These are phyloP conservation scores for Colletotrichum lentis DNA, from an alignment of 2,329 filamentous ascomycete genomes.

Conservation along the genomic window DNA sequence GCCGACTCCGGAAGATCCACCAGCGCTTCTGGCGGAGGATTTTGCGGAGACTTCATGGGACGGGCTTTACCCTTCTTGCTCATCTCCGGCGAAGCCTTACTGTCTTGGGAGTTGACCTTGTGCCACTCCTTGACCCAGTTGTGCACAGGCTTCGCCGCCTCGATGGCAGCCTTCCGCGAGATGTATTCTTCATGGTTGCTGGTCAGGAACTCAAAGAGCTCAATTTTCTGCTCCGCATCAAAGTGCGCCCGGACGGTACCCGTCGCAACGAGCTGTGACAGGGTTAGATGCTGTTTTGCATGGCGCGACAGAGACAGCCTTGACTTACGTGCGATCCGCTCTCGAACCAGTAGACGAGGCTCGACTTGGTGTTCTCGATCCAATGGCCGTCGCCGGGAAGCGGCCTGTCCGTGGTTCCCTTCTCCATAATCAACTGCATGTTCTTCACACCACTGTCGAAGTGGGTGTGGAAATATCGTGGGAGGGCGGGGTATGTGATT, in stretches of 20 bases:
- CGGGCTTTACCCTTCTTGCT: conserved; percentile 71
- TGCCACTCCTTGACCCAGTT: conserved; percentile 73
- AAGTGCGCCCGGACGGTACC: conserved; percentile 83
- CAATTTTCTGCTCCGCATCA: conserved; percentile 79
- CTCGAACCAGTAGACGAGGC: conserved; percentile 88
- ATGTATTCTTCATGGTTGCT: conserved; percentile 83
- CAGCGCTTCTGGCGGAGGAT: conserved; percentile 64
- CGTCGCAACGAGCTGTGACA: conserved; percentile 73
- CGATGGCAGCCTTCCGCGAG: conserved; percentile 70
- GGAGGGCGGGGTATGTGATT: conserved; percentile 80
- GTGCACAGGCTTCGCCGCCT: conserved; percentile 68
- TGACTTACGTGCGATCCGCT: conserved; percentile 80
- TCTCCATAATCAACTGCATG: conserved; percentile 86
- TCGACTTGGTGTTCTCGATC: conserved; percentile 79
- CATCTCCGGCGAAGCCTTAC: conserved; percentile 70
- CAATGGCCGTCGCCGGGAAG: conserved; percentile 72
- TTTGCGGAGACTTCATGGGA: conserved; percentile 66
- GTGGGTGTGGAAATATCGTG: conserved; percentile 89
- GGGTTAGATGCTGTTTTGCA: conserved; percentile 14
- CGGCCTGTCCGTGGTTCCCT: conserved; percentile 62
- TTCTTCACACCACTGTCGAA: conserved; percentile 86
- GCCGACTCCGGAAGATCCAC: conserved; percentile 67
- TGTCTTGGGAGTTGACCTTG: conserved; percentile 64
- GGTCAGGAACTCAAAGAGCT: conserved; percentile 83
- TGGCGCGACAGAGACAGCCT: background rate